Conservation (phyloP, 2,329 filamentous ascomycete species). For the Rachicladosporium sp. region DNA sequence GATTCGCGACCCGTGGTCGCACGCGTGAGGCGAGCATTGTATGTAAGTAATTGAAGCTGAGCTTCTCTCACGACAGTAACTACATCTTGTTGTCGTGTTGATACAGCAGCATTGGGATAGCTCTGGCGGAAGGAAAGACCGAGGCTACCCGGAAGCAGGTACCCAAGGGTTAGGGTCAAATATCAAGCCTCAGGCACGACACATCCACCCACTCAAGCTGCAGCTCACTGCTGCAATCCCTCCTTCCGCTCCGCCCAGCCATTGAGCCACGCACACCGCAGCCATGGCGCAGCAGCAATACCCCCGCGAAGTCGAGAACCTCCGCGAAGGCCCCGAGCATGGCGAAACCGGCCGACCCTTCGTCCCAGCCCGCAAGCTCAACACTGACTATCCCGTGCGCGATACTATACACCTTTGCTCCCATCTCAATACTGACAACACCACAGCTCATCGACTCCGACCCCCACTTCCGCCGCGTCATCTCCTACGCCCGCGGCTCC, state of each 20-base stretch:
- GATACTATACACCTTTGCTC: no score
- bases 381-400: slow-evolving; percentile 73
- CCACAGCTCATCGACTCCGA: slow-evolving; percentile 94
- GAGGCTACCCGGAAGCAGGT: no score
- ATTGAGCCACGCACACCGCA: slow-evolving; percentile 6
- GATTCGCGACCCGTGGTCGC: slow-evolving; percentile 48
- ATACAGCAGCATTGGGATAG: no score
- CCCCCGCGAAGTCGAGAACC: slow-evolving; percentile 11
- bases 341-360: slow-evolving; percentile 16
- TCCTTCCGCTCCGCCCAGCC: slow-evolving; percentile 2
- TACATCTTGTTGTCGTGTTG: no score
- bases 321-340: slow-evolving; percentile 18
- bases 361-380: slow-evolving; percentile 62
- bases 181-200: no score
- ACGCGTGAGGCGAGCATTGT: slow-evolving; percentile 26
- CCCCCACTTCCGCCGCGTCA: slow-evolving; percentile 84
- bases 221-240: no score
- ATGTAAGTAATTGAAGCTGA: not conserved
- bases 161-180: no score
- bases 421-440: slow-evolving; percentile 11
- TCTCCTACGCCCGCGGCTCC: slow-evolving; percentile 71
- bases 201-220: no score
- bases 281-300: slow-evolving; percentile 13
- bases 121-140: no score
- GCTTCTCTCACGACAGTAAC: no score